Evolutionary conservation across 202 grass and related monocot species (phyloP).

Genomic region (Cymbopogon flexuosus): DNA sequence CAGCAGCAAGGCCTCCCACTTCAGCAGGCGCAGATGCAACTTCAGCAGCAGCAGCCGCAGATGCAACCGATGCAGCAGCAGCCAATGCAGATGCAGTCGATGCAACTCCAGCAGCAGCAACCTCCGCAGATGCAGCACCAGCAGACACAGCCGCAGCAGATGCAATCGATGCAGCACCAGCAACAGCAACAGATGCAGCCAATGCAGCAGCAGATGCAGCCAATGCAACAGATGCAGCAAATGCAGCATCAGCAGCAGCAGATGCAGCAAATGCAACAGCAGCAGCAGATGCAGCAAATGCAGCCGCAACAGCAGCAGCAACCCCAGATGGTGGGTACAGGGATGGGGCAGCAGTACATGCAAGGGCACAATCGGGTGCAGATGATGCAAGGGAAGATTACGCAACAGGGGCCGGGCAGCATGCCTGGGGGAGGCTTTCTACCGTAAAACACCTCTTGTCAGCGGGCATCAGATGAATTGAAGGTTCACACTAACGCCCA

Average conservation of each 20-base stretch:
- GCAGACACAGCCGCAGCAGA: slow-evolving; percentile 31
- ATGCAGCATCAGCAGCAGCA: slow-evolving; percentile 34
- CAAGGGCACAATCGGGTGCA: slow-evolving; percentile 55
- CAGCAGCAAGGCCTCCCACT: slow-evolving; percentile 40
- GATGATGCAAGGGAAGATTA: slow-evolving; percentile 71
- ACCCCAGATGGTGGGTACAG: slow-evolving; percentile 65
- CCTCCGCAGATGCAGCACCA: slow-evolving; percentile 8
- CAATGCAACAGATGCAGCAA: slow-evolving; percentile 27
- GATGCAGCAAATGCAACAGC: slow-evolving; percentile 22
- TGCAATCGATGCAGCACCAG: slow-evolving; percentile 24
- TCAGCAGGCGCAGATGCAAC: slow-evolving; percentile 38
- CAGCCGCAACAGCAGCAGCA: slow-evolving; percentile 31
- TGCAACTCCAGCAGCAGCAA: slow-evolving; percentile 18
- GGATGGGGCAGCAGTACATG: slow-evolving; percentile 70
- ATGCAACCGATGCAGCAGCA: slow-evolving; percentile 6
- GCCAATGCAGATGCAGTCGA: slow-evolving; percentile 2
- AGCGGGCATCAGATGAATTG: background rate
- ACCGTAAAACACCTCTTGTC: slow-evolving; percentile 19
- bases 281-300: slow-evolving; percentile 7
- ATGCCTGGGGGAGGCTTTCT: slow-evolving; percentile 63
- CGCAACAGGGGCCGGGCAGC: slow-evolving; percentile 45
- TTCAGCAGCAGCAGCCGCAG: background rate
- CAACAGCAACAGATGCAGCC: slow-evolving; percentile 31
- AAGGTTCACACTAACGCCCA: background rate
- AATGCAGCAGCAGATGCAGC: slow-evolving; percentile 23